Conservation (phyloP, 2,329 filamentous ascomycete genomes). For the Cladosporium sp. region DNA sequence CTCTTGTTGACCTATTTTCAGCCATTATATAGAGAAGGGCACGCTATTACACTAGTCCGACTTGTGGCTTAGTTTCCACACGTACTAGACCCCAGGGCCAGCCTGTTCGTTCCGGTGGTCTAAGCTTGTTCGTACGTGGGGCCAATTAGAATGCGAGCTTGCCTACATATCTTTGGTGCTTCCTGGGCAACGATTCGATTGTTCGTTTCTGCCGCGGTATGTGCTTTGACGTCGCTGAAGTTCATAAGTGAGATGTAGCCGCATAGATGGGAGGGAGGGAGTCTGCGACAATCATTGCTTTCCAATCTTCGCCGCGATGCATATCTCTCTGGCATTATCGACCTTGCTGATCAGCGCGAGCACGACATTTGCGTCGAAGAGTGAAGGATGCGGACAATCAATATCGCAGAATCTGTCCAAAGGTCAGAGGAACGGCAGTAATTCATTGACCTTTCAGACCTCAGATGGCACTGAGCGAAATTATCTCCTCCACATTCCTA, state of each 20-base stretch:
- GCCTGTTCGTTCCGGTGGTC: background rate
- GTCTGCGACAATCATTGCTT: too few relatives aligned
- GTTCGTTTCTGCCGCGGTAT: background rate
- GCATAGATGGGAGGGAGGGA: too few relatives aligned
- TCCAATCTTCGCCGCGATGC: background rate
- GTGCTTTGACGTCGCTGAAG: background rate
- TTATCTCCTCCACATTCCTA: constrained; percentile 38
- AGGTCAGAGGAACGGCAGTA: constrained; percentile 19
- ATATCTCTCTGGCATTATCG: background rate
- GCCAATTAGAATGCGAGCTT: background rate
- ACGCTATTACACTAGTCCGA: background rate
- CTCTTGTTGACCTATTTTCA: too few relatives aligned
- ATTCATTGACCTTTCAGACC: constrained; percentile 19
- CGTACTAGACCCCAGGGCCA: background rate
- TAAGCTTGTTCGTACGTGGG: background rate
- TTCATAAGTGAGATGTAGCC: too few relatives aligned
- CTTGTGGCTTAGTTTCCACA: background rate
- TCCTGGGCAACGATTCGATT: background rate
- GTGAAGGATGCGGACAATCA: constrained; percentile 21
- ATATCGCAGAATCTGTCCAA: constrained; percentile 17
- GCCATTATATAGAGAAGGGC: too few relatives aligned
- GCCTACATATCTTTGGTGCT: background rate
- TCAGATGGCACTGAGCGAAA: constrained; percentile 24
- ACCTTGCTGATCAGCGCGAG: background rate
- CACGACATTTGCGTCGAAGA: background rate